phyloP scores from a whole-genome alignment of 73 alveolate genomes.

The Durusdinium trenchii region DNA sequence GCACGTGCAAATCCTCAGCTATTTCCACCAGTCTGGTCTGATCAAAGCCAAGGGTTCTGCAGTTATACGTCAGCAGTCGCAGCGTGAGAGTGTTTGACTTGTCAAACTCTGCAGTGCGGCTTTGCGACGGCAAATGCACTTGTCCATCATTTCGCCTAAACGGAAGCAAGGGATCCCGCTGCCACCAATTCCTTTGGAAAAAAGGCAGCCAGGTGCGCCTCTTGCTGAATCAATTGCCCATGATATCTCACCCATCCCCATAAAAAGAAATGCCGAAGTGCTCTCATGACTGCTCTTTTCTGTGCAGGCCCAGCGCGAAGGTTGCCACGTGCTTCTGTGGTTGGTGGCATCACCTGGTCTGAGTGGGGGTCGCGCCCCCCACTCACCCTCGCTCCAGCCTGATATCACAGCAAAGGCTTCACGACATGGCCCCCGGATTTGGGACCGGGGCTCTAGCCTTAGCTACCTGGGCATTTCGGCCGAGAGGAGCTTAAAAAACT shows the following conservation, averaged over 20 bases:
- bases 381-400: constrained; percentile 55
- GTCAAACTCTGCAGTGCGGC: not conserved
- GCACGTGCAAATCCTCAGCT: constrained; percentile 46
- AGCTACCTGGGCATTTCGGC: not conserved
- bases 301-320: constrained; percentile 67
- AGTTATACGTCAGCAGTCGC: constrained; percentile 41
- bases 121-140: not conserved
- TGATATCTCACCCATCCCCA: constrained; percentile 55
- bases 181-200: not conserved
- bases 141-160: constrained; percentile 24
- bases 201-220: constrained; percentile 20
- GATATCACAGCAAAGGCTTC: not conserved
- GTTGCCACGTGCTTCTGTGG: not conserved
- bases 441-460: constrained; percentile 28
- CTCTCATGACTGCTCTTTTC: not conserved
- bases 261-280: constrained; percentile 36
- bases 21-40: constrained; percentile 20
- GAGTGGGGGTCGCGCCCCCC: constrained; percentile 70
- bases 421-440: constrained; percentile 40
- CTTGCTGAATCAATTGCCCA: not conserved
- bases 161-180: constrained; percentile 22
- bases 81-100: not conserved
- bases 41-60: not conserved
- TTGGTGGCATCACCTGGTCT: not conserved
- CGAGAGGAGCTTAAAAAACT: not conserved